Conservation (phyloP, 140 eudicot species). For the Oenanthe javanica region DNA sequence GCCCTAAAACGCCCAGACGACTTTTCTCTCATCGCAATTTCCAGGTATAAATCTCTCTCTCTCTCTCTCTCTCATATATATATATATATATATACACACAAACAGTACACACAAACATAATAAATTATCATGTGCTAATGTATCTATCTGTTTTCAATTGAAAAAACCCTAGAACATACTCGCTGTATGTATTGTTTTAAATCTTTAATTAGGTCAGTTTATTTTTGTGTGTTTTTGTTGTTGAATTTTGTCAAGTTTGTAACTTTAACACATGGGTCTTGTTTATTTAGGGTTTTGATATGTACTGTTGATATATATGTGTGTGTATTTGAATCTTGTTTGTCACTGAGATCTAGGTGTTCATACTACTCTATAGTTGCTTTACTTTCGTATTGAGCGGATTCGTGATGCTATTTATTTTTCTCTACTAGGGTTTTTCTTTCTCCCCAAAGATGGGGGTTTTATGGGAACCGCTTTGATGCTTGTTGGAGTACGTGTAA, state of each 20-base stretch:
- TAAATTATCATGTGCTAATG: neutral
- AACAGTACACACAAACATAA: no score
- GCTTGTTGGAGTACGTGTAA: neutral
- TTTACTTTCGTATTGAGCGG: neutral
- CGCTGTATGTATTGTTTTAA: neutral
- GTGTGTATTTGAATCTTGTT: neutral
- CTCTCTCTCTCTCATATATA: constrained; percentile 1
- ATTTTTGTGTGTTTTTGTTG: neutral
- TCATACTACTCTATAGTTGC: neutral
- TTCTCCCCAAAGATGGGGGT: neutral
- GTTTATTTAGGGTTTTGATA: neutral
- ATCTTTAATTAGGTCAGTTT: neutral
- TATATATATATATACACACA: no score
- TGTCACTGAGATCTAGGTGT: neutral
- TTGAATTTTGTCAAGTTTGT: neutral
- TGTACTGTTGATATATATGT: neutral
- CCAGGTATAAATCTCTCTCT: neutral
- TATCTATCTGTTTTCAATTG: neutral
- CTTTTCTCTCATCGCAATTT: neutral
- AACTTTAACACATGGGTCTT: neutral
- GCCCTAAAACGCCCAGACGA: neutral
- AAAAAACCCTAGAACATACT: neutral
- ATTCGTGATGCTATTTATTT: neutral
- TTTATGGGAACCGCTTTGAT: neutral
- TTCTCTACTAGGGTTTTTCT: neutral